A percentile compares a stretch with the other conserved stretches of the same genome.
Conservation (phyloP, 2,329 filamentous ascomycete genomes). For the Escovopsis sp. region DNA sequence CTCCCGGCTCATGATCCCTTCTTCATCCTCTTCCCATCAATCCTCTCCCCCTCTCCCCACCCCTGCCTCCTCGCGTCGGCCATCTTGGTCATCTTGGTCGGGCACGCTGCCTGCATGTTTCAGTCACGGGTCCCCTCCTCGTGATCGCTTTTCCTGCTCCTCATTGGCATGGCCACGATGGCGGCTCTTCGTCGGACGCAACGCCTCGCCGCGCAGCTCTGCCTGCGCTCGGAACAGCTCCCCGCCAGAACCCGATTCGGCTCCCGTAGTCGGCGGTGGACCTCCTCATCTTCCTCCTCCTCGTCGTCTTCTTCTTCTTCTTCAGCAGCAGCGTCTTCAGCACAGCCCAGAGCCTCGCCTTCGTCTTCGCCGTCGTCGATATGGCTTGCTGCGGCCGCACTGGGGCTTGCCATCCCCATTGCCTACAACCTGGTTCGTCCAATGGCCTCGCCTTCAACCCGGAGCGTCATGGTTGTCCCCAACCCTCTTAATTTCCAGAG, state of each 20-base stretch:
- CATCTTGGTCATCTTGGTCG: not conserved
- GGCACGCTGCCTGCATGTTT: not conserved
- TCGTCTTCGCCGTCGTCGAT: slow-evolving; percentile 7
- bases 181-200: slow-evolving; percentile 17
- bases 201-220: slow-evolving; percentile 16
- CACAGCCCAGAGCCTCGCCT: too few species aligned
- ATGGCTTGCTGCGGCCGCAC: slow-evolving; percentile 24
- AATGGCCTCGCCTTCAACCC: not conserved
- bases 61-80: not conserved
- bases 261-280: slow-evolving; percentile 8
- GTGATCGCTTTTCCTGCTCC: not conserved
- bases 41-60: not conserved
- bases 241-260: slow-evolving; percentile 13
- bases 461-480: too few species aligned
- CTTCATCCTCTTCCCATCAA: not conserved
- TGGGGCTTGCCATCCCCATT: slow-evolving; percentile 37
- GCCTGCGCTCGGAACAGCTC: slow-evolving; percentile 12
- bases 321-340: not conserved
- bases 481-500: not conserved
- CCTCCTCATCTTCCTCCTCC: not conserved
- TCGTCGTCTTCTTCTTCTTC: slow-evolving; percentile 4
- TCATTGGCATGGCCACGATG: slow-evolving; percentile 10
- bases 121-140: not conserved
- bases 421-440: slow-evolving; percentile 43
- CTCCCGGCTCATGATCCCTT: too few species aligned